Conservation (phyloP, 495 filamentous ascomycete genomes). For the Jackrogersella minutella region DNA sequence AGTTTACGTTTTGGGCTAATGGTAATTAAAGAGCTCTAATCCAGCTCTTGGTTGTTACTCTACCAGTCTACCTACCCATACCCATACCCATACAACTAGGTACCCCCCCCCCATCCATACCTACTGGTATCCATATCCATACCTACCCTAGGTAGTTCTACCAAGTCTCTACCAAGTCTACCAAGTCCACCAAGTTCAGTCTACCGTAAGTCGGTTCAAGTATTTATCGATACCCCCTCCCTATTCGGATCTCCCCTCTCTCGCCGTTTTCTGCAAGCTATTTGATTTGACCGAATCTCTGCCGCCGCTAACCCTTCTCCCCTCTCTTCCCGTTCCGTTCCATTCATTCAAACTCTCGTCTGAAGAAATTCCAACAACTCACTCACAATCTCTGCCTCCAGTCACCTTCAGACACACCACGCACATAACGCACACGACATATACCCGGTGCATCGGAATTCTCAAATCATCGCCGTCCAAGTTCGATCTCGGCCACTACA, state of each 20-base stretch:
- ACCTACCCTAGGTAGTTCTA: background rate
- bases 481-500: constrained; percentile 22
- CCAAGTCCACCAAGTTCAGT: background rate
- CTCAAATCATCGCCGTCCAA: constrained; percentile 38
- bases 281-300: constrained; percentile 43
- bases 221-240: constrained; percentile 17
- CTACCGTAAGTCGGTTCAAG: background rate
- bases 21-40: constrained; percentile 12
- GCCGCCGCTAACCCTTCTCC: constrained; percentile 31
- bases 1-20: constrained; percentile 24
- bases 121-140: background rate
- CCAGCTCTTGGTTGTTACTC: background rate
- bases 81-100: background rate
- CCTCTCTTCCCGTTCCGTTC: background rate
- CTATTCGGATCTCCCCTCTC: constrained; percentile 23
- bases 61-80: background rate
- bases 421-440: constrained; percentile 27
- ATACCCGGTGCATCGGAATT: constrained; percentile 31
- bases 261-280: constrained; percentile 17
- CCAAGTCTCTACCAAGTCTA: background rate
- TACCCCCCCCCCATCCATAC: background rate
- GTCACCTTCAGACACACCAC: constrained; percentile 37
- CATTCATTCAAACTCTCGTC: constrained; percentile 12
- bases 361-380: constrained; percentile 30
- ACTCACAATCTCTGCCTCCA: constrained; percentile 30